These are phyloP conservation scores for Paxillus rubicundulus DNA, from an alignment of 768 basidiomycete species.

Conservation along the genomic window DNA sequence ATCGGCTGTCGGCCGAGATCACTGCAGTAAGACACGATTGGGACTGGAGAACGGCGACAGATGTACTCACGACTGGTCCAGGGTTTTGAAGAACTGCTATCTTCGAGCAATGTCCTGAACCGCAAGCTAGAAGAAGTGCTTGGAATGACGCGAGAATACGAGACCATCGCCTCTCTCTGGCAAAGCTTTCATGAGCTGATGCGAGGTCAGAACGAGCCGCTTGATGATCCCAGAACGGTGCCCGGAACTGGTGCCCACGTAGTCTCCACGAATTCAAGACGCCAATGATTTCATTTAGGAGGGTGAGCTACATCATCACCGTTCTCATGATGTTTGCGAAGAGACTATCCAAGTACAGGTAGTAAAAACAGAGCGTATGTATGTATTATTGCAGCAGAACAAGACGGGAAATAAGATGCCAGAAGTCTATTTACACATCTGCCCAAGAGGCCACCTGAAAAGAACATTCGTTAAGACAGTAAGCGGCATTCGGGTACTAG, in stretches of 20 bases:
- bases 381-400: constrained; percentile 35
- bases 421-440: constrained; percentile 43
- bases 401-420: constrained; percentile 28
- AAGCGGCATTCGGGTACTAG: neutral
- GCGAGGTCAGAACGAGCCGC: constrained; percentile 45
- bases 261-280: constrained; percentile 35
- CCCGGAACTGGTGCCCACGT: constrained; percentile 76
- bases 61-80: constrained; percentile 24
- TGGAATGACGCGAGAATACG: constrained; percentile 90
- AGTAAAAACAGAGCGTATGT: constrained; percentile 25
- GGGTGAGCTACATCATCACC: constrained; percentile 19
- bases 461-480: neutral
- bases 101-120: constrained; percentile 81
- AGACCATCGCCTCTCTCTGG: constrained; percentile 85
- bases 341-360: constrained; percentile 40
- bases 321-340: constrained; percentile 23
- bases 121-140: constrained; percentile 90
- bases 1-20: constrained; percentile 71
- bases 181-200: constrained; percentile 76
- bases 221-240: constrained; percentile 32
- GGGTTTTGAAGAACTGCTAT: constrained; percentile 88
- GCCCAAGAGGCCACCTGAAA: constrained; percentile 51
- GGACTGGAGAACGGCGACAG: neutral
- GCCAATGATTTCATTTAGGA: constrained; percentile 16
- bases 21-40: constrained; percentile 50